Evolutionary conservation across 176 grass and related monocot genomes (phyloP), one percentile per base, ranked within the genome.

Genomic region (Eleusine indica): DNA sequence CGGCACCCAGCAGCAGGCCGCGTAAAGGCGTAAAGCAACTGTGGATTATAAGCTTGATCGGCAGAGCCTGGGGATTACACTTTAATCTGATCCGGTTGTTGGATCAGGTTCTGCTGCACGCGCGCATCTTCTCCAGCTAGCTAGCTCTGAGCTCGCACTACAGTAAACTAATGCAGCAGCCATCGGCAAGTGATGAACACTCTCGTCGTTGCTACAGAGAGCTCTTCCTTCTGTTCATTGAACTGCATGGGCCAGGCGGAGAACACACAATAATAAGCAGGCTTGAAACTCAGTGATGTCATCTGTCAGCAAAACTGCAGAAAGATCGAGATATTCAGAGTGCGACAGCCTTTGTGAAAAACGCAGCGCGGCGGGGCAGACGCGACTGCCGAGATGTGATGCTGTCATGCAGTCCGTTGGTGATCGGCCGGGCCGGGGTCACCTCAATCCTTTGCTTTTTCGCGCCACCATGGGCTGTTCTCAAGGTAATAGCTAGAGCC

Each of bases 21-120:
- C 68, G 77, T 58, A 91, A 79, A 44, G 39, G 39, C 42, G 41
- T 30, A 72, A 72, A 87, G 67, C 68, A 78, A 75, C 76, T 52
- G 67, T 52, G 44, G 44, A 6, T 14, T 12, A 22, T 47, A 6
- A 25, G 48, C 56, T 84, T 69, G 44, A 68, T 71, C 80, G 64
- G 15, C 65, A 29, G 6, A 38, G 58, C 38, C 11, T 43, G 41
- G 41, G 41, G 56, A 25, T 7, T 12, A 32, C 48, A 25, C 35
- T 80, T 39, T 38, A 56, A 43, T 70, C 54, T 18, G 62, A 35
- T 32, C 62, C 40, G 17, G 38, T 48, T 76, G 62, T 57, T 63
- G 48, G 74, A 43, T 74, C 60, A 28, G 22, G 2, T 35, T 35
- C 44, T 14, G 32, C 25, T 37, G 42, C 43, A n/a, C 10, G 43